Conservation (phyloP, 1,139 yeast species). For the Yamadazyma atlantica region DNA sequence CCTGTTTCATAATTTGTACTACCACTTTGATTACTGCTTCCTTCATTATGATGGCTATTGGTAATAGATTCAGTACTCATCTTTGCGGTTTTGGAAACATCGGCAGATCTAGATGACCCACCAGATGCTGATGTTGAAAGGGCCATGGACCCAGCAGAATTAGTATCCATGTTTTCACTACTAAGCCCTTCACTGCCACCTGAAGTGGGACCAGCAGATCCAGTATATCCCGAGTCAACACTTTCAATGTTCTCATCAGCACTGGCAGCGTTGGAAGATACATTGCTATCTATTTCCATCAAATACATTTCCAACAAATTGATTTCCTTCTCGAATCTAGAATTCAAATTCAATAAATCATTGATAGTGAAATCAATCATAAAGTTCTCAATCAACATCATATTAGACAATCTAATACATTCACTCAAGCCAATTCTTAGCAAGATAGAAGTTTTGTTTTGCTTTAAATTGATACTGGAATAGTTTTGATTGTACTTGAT, state of each 20-base stretch:
- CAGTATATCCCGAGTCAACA: slow-evolving; percentile 1
- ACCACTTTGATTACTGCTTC: neutral
- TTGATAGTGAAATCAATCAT: slow-evolving; percentile 44
- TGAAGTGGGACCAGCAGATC: neutral
- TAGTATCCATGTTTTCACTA: neutral
- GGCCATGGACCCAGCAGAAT: neutral
- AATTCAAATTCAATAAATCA: slow-evolving; percentile 40
- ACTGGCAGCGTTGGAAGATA: neutral
- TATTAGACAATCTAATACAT: slow-evolving; percentile 48
- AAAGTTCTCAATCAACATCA: slow-evolving; percentile 53
- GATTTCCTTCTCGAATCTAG: slow-evolving; percentile 42
- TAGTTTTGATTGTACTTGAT: slow-evolving; percentile 22
- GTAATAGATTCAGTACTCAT: neutral
- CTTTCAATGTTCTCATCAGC: slow-evolving; percentile 13
- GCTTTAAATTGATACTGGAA: slow-evolving; percentile 22
- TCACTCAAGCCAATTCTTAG: slow-evolving; percentile 50
- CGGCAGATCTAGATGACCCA: neutral
- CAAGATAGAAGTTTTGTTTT: slow-evolving; percentile 27
- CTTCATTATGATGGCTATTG: neutral
- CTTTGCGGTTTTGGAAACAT: neutral
- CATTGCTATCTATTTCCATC: slow-evolving; percentile 11
- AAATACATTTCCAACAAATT: slow-evolving; percentile 24
- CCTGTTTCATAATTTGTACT: neutral
- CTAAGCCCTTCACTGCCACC: neutral
- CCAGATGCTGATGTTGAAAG: neutral